A percentile compares a stretch with the other conserved stretches of the same genome.
phyloP scores from a whole-genome alignment of 768 basidiomycete genomes.

The Trametopsis cervina region DNA sequence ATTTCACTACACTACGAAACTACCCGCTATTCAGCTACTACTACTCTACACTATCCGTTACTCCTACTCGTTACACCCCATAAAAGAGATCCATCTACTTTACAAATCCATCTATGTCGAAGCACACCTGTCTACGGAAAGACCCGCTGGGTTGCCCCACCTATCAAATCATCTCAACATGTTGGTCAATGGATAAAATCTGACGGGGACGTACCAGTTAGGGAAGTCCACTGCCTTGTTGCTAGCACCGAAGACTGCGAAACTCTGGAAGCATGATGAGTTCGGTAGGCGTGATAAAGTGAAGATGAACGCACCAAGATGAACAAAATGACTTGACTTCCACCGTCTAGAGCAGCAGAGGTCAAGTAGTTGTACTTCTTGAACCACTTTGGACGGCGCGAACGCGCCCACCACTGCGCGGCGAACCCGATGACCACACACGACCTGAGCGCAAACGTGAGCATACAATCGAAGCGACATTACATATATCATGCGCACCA shows the following conservation, averaged over 20 bases:
- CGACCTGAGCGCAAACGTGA: constrained; percentile 20
- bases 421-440: constrained; percentile 43
- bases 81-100: too few relatives aligned
- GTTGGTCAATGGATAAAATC: neutral
- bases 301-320: constrained; percentile 30
- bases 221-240: constrained; percentile 37
- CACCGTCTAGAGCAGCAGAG: constrained; percentile 44
- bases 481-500: constrained; percentile 21
- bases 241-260: constrained; percentile 35
- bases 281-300: neutral
- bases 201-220: constrained; percentile 32
- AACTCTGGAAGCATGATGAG: constrained; percentile 17
- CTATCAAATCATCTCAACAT: constrained; percentile 7
- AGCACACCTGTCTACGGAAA: constrained; percentile 34
- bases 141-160: constrained; percentile 32
- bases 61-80: too few relatives aligned
- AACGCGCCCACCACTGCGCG: constrained; percentile 44
- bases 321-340: constrained; percentile 42
- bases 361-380: constrained; percentile 43
- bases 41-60: too few relatives aligned
- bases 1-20: too few relatives aligned
- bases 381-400: constrained; percentile 37
- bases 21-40: too few relatives aligned
- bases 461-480: neutral
- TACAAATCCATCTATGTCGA: constrained; percentile 15